Evolutionary conservation across 2,329 filamentous ascomycete species (phyloP), one percentile per base, ranked within the genome.

Genomic region (Diplodia mutila): DNA sequence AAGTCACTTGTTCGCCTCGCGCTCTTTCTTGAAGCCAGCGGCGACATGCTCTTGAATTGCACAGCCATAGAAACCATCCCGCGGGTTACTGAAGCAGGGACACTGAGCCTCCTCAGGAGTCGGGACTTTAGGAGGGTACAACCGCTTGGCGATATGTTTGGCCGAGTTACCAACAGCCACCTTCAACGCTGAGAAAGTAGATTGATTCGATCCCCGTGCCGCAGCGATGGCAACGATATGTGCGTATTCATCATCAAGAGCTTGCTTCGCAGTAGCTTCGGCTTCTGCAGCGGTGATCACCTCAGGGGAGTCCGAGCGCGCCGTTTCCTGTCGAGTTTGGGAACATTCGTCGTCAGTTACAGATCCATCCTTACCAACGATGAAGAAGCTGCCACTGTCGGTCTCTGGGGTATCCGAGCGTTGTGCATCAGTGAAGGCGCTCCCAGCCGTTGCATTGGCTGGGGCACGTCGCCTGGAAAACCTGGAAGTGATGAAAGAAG

Each of bases 71-170:
- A 63, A 63, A 11, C 12, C 21, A 18, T 51, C 59, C 4, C n/a
- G 11, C 18, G 16, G n/a, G 14, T 32, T 11, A 12, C 2, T 39
- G 46, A 32, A 51, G 29, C 59, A 63, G 5, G 27, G 39, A 21
- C 59, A 63, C 29, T 37, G 59, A 16, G 29, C 42, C 18, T 63
- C 59, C 6, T 51, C 59, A 4, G 46, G 42, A 16, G 46, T 63
- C 16, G 42, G 42, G 18, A 63, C n/a, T 29, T 18, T 63, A 1
- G 12, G 12, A 18, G 42, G 46, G n/a, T 1, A 6, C 29, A 63
- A 4, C 25, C 18, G 18, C 29, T 25, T 48, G 11, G 8, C 27
- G 14, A 51, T 11, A 34, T 25, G 25, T 12, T 21, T 48, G 12
- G 29, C 46, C n/a, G 59, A 39, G 23, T 23, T 63, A 12, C 11